Percentiles rank a stretch among this genome's conserved stretches.
Conservation (phyloP, 1,284 basidiomycete species). For the Ustilago hordei region DNA sequence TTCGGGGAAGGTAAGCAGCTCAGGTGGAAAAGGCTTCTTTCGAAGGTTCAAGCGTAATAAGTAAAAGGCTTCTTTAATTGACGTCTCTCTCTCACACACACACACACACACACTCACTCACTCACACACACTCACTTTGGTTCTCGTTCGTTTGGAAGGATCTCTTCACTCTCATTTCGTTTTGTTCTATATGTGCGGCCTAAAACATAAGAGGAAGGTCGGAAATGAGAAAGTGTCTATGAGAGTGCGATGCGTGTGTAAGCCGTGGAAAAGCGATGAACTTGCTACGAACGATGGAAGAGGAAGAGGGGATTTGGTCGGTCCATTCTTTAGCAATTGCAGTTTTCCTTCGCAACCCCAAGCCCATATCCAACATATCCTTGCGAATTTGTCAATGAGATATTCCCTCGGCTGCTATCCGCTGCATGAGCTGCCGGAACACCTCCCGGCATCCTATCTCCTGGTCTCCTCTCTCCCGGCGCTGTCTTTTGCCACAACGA, state of each 20-base stretch:
- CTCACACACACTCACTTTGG: slow-evolving; percentile 9
- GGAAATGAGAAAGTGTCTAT: background rate
- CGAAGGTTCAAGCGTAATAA: slow-evolving; percentile 48
- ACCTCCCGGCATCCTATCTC: slow-evolving; percentile 68
- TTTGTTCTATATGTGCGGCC: background rate
- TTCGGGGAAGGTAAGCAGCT: slow-evolving; percentile 29
- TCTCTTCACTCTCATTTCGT: background rate
- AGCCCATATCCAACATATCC: slow-evolving; percentile 53
- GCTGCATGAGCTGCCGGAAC: slow-evolving; percentile 57
- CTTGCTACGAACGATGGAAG: background rate
- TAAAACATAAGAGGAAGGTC: background rate
- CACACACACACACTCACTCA: no score
- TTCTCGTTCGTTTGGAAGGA: slow-evolving; percentile 2
- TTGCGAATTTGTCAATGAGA: slow-evolving; percentile 51
- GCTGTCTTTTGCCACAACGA: slow-evolving; percentile 60
- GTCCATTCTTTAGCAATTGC: slow-evolving; percentile 47
- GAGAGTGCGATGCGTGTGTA: background rate
- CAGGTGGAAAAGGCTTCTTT: slow-evolving; percentile 44
- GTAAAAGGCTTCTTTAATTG: slow-evolving; percentile 11
- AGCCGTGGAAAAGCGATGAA: background rate
- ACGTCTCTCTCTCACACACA: background rate
- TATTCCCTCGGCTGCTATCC: slow-evolving; percentile 57
- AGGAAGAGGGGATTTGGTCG: background rate
- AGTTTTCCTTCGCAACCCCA: slow-evolving; percentile 53
- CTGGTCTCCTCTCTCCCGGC: slow-evolving; percentile 61